Evolutionary conservation across 2,329 filamentous ascomycete genomes (phyloP).

Genomic region (Verticillium longisporum): DNA sequence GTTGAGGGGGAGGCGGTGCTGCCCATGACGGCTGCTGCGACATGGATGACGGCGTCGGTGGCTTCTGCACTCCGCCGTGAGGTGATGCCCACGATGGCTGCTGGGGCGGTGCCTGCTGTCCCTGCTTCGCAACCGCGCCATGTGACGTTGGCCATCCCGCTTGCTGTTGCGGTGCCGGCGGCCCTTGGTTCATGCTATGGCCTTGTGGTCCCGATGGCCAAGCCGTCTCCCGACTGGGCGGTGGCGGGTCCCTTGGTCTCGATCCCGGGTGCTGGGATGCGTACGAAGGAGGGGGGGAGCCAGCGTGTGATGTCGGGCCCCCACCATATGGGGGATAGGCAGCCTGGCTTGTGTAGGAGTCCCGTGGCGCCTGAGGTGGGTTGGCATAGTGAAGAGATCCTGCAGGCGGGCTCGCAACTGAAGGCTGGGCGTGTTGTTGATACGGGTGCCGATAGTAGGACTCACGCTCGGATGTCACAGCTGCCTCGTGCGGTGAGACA

Average conservation of each 20-base stretch:
- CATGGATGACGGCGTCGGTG: not conserved
- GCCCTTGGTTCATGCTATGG: conserved; percentile 16
- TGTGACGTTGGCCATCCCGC: conserved; percentile 29
- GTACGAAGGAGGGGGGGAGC: conserved; percentile 52
- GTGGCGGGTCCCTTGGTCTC: conserved; percentile 34
- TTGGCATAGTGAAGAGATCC: conserved; percentile 38
- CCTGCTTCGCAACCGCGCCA: not conserved
- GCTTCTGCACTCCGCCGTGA: not conserved
- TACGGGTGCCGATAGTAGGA: conserved; percentile 38
- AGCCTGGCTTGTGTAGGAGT: conserved; percentile 35
- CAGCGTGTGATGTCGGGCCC: conserved; percentile 27
- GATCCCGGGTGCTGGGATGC: conserved; percentile 36
- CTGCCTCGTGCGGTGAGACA: conserved; percentile 30
- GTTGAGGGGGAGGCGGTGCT: conserved; percentile 16
- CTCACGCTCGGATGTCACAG: conserved; percentile 33
- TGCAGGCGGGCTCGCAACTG: conserved; percentile 33
- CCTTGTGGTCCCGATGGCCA: conserved; percentile 21
- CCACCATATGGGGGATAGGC: conserved; percentile 34
- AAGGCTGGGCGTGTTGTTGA: conserved; percentile 18
- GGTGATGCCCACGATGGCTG: not conserved
- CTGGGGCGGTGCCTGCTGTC: conserved; percentile 14
- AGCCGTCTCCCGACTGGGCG: conserved; percentile 25
- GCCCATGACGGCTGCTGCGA: conserved; percentile 23
- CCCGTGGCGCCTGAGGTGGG: conserved; percentile 26
- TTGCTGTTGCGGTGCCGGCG: conserved; percentile 20